Evolutionary conservation across 2,329 filamentous ascomycete genomes (phyloP).

Genomic region (Pseudopithomyces chartarum): DNA sequence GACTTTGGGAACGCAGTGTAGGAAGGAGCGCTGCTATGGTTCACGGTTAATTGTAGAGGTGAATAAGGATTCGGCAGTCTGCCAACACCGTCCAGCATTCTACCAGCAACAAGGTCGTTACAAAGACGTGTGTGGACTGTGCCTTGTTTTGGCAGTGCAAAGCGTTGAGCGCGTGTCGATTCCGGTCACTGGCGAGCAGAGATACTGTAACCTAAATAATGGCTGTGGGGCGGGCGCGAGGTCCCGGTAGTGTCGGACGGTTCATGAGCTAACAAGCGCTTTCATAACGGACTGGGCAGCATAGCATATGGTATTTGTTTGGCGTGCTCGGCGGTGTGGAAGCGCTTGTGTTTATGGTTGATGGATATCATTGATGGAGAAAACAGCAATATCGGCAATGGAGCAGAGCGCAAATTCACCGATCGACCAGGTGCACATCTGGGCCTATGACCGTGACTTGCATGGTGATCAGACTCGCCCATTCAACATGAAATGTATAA

Average conservation of each 20-base stretch:
- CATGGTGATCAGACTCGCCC: too few species aligned
- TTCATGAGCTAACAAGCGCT: conserved; percentile 23
- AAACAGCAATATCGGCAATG: neutral
- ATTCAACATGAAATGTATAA: neutral
- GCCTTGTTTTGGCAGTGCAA: too few species aligned
- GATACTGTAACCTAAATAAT: neutral
- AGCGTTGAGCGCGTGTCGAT: too few species aligned
- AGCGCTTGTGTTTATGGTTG: conserved; percentile 17
- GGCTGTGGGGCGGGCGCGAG: neutral
- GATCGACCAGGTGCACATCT: neutral
- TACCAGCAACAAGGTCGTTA: too few species aligned
- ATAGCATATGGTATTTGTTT: conserved; percentile 32
- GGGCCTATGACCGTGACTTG: too few species aligned
- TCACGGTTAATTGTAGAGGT: too few species aligned
- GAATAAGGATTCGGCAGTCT: too few species aligned
- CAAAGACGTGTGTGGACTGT: too few species aligned
- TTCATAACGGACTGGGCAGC: conserved; percentile 41
- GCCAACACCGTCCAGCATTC: too few species aligned
- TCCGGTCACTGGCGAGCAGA: too few species aligned
- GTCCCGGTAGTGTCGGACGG: conserved; percentile 17
- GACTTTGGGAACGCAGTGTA: too few species aligned
- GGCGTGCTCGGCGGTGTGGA: conserved; percentile 12
- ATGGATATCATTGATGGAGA: conserved; percentile 5
- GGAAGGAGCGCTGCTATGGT: too few species aligned
- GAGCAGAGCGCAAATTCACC: neutral